Evolutionary conservation across 169 alveolate genomes (phyloP), one percentile per base, ranked within the genome.

Genomic region (Plasmodium billcollinsi): DNA sequence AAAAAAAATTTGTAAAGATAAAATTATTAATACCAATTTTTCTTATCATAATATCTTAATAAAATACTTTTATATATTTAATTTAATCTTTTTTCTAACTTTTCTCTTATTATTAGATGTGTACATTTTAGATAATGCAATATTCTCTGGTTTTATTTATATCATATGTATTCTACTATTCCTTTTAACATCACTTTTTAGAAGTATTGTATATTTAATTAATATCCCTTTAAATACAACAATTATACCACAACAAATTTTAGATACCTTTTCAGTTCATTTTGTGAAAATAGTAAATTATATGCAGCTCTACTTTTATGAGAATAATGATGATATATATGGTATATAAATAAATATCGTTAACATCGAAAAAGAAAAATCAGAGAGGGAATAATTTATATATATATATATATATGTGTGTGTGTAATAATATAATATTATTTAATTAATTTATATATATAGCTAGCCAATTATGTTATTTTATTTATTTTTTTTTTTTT

Each of bases 131-230:
- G 47, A 66, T 45, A 33, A 59, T 52, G 29, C 67, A 12, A 29
- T 78, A 58, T 14, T 78, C 39, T 70, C 74, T 29, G 65, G 18
- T n/a, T 29, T 78, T 59, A 2, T 67, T 21, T 78, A 78, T 33
- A 20, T 69, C 12, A 9, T 78, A 54, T 78, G 75, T 45, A 24
- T 78, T 29, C 43, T 43, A 12, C 4, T 54, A 47, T 59, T 78
- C 0, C 14, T 78, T 52, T 6, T 47, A 15, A 20, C 12, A n/a
- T 78, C 80, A 5, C 20, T 78, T n/a, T 11, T 78, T 12, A 78
- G 33, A 58, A 49, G 66, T n/a, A 9, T 78, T 5, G 9, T 78
- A 8, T 71, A 66, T 21, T 47, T 66, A 71, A n/a, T 78, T n/a
- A 54, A 33, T 45, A n/a, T 66, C 9, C 76, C 76, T 29, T 43